A percentile compares a stretch with the other conserved stretches of the same genome.
phyloP scores from a whole-genome alignment of 2,329 filamentous ascomycete genomes.

The Acrocalymma vagum region DNA sequence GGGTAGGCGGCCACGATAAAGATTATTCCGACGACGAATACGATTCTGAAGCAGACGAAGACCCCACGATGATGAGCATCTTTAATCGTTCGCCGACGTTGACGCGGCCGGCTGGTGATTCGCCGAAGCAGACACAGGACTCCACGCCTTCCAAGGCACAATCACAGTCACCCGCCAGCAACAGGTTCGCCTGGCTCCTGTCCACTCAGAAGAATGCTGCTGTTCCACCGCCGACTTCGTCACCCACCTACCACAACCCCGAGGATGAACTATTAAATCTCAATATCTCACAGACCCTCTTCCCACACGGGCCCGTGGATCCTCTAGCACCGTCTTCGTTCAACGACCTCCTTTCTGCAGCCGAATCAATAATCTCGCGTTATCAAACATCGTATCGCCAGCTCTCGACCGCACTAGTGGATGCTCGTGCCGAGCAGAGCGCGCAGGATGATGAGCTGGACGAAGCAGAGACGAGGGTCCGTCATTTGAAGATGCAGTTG shows the following conservation, averaged over 20 bases:
- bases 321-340: constrained; percentile 62
- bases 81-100: constrained; percentile 41
- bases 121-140: constrained; percentile 23
- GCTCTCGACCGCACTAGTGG: constrained; percentile 52
- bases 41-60: constrained; percentile 32
- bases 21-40: constrained; percentile 38
- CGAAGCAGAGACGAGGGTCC: constrained; percentile 65
- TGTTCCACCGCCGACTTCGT: constrained; percentile 28
- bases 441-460: constrained; percentile 69
- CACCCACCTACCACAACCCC: constrained; percentile 46
- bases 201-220: constrained; percentile 43
- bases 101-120: constrained; percentile 31
- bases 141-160: constrained; percentile 29
- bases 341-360: constrained; percentile 65
- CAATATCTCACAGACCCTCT: constrained; percentile 63
- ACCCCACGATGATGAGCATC: constrained; percentile 42
- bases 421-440: constrained; percentile 62
- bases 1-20: constrained; percentile 39
- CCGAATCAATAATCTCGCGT: constrained; percentile 61
- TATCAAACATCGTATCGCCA: constrained; percentile 66
- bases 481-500: constrained; percentile 67
- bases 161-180: constrained; percentile 32
- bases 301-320: constrained; percentile 59
- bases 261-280: constrained; percentile 62
- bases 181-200: constrained; percentile 48